These are phyloP conservation scores for Sphaceloma murrayae DNA, from an alignment of 2,329 filamentous ascomycete species.

Conservation along the genomic window DNA sequence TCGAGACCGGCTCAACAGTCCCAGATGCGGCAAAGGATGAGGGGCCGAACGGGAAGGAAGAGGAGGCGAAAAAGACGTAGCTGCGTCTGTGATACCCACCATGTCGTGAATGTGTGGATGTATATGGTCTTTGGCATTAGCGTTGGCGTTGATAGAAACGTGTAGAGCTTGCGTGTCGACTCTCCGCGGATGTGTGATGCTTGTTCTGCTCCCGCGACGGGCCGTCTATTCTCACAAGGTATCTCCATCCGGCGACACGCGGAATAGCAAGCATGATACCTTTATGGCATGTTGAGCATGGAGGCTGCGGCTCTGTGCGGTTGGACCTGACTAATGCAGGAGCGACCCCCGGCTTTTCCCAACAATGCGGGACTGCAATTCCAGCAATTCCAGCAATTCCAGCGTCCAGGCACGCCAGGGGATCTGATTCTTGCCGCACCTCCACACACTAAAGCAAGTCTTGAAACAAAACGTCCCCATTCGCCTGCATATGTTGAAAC, in stretches of 20 bases:
- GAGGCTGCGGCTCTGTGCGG: too few species aligned
- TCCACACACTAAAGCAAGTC: background rate
- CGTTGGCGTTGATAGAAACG: slow-evolving; percentile 6
- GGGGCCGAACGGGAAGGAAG: background rate
- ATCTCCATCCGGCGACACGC: too few species aligned
- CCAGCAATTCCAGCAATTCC: too few species aligned
- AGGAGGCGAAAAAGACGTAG: slow-evolving; percentile 3
- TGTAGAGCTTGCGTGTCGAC: background rate
- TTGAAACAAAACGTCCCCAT: slow-evolving; percentile 6
- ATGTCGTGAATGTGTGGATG: background rate
- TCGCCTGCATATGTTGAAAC: slow-evolving; percentile 11
- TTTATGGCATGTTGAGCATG: too few species aligned
- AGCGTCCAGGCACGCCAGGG: too few species aligned
- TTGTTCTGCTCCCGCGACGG: background rate
- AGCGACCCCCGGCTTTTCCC: background rate
- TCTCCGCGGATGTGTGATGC: slow-evolving; percentile 4
- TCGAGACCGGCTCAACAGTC: slow-evolving; percentile 4
- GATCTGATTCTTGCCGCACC: too few species aligned
- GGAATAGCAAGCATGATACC: too few species aligned
- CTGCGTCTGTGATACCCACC: background rate
- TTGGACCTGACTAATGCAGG: too few species aligned
- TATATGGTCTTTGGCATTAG: slow-evolving; percentile 5
- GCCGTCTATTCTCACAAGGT: background rate
- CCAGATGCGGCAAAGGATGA: background rate
- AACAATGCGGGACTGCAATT: too few species aligned